Conservation (phyloP, 2,329 filamentous ascomycete genomes). For the Penicillium oxalicum region DNA sequence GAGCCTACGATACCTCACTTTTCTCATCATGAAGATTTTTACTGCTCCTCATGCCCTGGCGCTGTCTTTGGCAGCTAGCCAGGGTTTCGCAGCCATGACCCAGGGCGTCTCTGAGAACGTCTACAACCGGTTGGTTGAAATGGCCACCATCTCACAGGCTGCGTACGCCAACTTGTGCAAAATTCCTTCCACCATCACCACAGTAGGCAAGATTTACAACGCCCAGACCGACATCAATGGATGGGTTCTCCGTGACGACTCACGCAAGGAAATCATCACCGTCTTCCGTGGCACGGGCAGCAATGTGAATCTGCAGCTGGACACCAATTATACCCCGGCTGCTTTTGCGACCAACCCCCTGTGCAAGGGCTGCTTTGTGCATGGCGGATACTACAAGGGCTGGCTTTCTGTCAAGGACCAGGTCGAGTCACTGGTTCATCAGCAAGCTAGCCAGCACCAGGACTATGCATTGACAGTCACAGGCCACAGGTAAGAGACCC, state of each 20-base stretch:
- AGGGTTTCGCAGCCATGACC: not conserved
- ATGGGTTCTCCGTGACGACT: conserved; percentile 8
- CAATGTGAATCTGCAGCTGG: conserved; percentile 4
- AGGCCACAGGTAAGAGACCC: conserved; percentile 1
- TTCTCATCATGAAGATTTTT: not conserved
- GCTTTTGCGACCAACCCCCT: conserved; percentile 2
- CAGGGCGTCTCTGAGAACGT: conserved; percentile 2
- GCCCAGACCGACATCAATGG: conserved; percentile 7
- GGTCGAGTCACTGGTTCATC: conserved; percentile 5
- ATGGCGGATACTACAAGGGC: conserved; percentile 7
- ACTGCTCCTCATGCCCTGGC: not conserved
- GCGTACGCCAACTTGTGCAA: conserved; percentile 6
- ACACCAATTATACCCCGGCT: conserved; percentile 5
- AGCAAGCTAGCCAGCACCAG: conserved; percentile 1
- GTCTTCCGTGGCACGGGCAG: conserved; percentile 7
- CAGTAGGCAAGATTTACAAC: conserved; percentile 6
- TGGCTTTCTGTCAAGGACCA: conserved; percentile 8
- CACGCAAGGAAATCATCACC: conserved; percentile 3
- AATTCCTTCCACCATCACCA: conserved; percentile 4
- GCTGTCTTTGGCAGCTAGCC: conserved; percentile 1
- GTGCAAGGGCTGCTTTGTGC: conserved; percentile 4
- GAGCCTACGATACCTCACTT: no score
- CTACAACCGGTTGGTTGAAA: conserved; percentile 4
- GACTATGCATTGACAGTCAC: conserved; percentile 6
- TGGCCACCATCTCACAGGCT: conserved; percentile 7